Percentiles rank a stretch among this genome's conserved stretches.
These are phyloP conservation scores for Zygosaccharomyces sapae DNA, from an alignment of 1,139 yeast species.

Conservation along the genomic window DNA sequence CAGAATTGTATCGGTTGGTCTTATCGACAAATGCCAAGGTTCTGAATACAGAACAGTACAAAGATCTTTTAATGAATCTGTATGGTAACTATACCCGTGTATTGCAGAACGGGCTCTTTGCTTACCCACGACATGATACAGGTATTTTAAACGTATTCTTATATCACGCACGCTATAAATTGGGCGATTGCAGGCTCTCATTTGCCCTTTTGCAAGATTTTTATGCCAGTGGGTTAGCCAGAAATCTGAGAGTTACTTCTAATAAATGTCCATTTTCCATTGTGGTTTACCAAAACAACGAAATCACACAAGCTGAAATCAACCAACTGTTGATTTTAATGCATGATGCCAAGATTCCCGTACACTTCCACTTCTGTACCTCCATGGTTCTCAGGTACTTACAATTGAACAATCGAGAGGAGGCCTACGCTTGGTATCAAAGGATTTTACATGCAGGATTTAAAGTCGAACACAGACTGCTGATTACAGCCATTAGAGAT, in stretches of 20 bases:
- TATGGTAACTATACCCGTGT: constrained; percentile 22
- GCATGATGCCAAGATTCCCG: constrained; percentile 22
- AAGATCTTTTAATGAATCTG: constrained; percentile 19
- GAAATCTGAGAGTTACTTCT: constrained; percentile 14
- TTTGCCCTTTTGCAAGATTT: constrained; percentile 26
- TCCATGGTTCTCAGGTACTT: constrained; percentile 26
- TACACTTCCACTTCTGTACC: constrained; percentile 28
- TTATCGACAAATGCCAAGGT: constrained; percentile 15
- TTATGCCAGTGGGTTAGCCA: constrained; percentile 15
- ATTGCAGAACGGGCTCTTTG: constrained; percentile 7
- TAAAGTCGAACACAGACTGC: constrained; percentile 19
- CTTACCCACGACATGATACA: constrained; percentile 20
- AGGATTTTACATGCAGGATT: constrained; percentile 25
- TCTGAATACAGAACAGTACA: constrained; percentile 16
- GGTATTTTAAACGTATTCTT: constrained; percentile 26
- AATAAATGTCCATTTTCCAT: constrained; percentile 28
- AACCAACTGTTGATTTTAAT: constrained; percentile 21
- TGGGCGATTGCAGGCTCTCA: constrained; percentile 26
- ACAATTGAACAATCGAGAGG: constrained; percentile 16
- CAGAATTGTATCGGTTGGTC: constrained; percentile 27
- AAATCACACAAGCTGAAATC: constrained; percentile 21
- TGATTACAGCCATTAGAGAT: constrained; percentile 21
- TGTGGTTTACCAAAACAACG: constrained; percentile 23
- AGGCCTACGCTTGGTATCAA: constrained; percentile 32
- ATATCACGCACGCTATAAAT: constrained; percentile 17